Percentiles rank a stretch among this genome's conserved stretches.
phyloP scores from a whole-genome alignment of 192 early-diverging fungal species.

The Spinellus fusiger region DNA sequence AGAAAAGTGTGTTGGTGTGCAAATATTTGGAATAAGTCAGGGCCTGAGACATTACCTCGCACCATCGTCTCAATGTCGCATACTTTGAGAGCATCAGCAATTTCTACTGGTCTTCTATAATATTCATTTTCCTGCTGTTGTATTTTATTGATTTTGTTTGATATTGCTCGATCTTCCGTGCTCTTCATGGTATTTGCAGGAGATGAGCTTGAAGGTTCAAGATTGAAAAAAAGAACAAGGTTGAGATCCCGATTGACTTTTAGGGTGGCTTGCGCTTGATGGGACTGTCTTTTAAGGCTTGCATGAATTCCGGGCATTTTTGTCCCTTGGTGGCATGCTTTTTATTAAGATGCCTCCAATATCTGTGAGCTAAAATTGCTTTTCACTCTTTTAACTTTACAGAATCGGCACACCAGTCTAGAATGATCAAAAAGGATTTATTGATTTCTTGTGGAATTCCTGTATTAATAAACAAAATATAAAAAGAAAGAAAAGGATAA shows the following conservation, averaged over 20 bases:
- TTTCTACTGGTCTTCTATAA: conserved; percentile 10
- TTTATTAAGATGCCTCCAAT: too few species aligned
- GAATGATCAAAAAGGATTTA: too few species aligned
- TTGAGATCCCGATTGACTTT: neutral
- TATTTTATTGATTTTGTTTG: neutral
- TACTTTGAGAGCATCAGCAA: conserved; percentile 7
- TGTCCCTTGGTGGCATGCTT: too few species aligned
- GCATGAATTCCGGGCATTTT: too few species aligned
- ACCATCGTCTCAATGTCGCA: conserved; percentile 3
- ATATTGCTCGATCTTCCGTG: neutral
- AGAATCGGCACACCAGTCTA: too few species aligned
- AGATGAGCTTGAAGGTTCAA: neutral
- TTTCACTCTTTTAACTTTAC: too few species aligned
- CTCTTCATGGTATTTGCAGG: neutral
- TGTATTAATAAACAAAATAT: too few species aligned
- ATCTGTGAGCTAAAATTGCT: too few species aligned
- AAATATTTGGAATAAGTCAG: neutral
- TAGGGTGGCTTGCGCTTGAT: neutral
- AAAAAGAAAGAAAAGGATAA: too few species aligned
- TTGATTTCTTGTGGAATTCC: too few species aligned
- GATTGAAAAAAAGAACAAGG: neutral
- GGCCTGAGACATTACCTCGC: neutral
- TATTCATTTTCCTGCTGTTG: conserved; percentile 3
- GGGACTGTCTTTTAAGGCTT: neutral
- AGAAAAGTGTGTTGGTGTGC: neutral